Evolutionary conservation across 805 yeast species (phyloP).

Genomic region (Lipomyces chichibuensis): DNA sequence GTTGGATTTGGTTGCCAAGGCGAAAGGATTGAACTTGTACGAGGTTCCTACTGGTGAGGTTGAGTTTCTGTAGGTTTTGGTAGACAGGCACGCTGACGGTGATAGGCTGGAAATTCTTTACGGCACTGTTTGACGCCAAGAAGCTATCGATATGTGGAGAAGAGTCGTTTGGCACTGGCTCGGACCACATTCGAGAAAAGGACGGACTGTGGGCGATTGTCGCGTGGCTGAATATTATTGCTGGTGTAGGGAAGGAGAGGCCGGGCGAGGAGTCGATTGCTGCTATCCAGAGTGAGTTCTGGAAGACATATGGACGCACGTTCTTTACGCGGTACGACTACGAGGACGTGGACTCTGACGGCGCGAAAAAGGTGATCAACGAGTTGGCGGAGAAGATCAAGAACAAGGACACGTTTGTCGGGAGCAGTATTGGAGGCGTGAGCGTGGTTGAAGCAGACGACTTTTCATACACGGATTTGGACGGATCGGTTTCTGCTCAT

Average conservation of each 20-base stretch:
- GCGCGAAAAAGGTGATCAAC: constrained; percentile 70
- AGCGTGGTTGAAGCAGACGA: constrained; percentile 78
- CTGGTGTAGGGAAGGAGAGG: constrained; percentile 65
- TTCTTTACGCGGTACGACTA: constrained; percentile 95
- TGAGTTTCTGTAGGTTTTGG: not conserved
- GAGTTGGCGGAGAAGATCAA: constrained; percentile 51
- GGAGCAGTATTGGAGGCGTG: constrained; percentile 56
- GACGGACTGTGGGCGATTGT: constrained; percentile 98
- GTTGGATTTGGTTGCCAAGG: constrained; percentile 83
- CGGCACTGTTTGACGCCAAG: constrained; percentile 90
- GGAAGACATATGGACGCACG: constrained; percentile 94
- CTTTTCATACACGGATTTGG: constrained; percentile 90
- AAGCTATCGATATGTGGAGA: constrained; percentile 97
- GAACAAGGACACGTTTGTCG: constrained; percentile 50
- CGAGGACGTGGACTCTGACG: constrained; percentile 77
- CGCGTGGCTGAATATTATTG: constrained; percentile 95
- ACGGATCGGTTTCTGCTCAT: constrained; percentile 82
- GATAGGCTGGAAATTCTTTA: constrained; percentile 84
- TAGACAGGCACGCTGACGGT: not conserved
- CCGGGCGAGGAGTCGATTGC: constrained; percentile 73
- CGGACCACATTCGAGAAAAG: constrained; percentile 95
- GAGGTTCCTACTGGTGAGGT: constrained; percentile 90
- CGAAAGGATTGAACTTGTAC: constrained; percentile 71
- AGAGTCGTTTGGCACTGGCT: constrained; percentile 97
- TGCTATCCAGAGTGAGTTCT: constrained; percentile 79